phyloP scores from a whole-genome alignment of 148 eudicot genomes.

The Limonium bicolor region DNA sequence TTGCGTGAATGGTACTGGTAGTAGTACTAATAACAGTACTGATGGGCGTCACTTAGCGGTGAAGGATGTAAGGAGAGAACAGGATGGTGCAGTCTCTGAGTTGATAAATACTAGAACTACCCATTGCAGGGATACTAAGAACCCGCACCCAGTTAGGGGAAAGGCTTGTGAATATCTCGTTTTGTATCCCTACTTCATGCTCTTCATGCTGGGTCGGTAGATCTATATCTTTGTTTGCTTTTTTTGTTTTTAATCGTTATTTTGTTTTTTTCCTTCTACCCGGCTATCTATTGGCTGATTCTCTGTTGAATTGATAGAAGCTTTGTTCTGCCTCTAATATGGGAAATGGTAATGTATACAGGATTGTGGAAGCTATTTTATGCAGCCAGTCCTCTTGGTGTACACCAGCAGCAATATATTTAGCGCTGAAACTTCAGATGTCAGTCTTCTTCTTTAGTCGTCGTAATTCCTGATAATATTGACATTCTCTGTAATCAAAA shows the following conservation, averaged over 20 bases:
- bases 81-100: neutral
- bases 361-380: too few species aligned
- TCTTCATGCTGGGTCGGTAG: constrained; percentile 62
- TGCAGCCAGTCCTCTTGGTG: too few species aligned
- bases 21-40: constrained; percentile 11
- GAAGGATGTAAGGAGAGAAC: constrained; percentile 8
- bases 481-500: too few species aligned
- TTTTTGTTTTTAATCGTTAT: neutral
- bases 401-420: too few species aligned
- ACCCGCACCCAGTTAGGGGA: constrained; percentile 31
- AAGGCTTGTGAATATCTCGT: constrained; percentile 49
- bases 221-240: constrained; percentile 1
- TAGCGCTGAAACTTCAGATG: too few species aligned
- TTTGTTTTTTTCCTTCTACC: too few species aligned
- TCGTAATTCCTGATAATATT: too few species aligned
- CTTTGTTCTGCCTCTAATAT: too few species aligned
- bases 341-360: too few species aligned
- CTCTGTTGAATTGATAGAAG: neutral
- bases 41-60: too few species aligned
- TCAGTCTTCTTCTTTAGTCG: too few species aligned
- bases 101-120: neutral
- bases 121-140: constrained; percentile 38
- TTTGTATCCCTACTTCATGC: constrained; percentile 32
- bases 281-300: too few species aligned
- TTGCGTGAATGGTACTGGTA: constrained; percentile 38